These are phyloP conservation scores for Saccharomycopsis olivae DNA, from an alignment of 805 yeast species.

Conservation along the genomic window DNA sequence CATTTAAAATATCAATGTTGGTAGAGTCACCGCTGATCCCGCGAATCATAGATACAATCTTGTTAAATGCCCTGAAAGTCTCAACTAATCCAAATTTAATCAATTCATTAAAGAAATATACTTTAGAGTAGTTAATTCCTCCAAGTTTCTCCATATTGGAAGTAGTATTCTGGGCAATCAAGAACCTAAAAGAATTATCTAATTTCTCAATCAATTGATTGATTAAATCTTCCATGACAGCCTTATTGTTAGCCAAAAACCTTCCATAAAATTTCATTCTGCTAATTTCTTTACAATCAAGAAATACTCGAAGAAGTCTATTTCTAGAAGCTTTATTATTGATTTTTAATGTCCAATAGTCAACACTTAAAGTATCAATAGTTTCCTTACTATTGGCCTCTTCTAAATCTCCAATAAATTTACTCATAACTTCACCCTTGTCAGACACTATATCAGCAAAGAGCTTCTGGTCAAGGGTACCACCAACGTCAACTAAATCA, in stretches of 20 bases:
- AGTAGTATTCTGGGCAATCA: constrained; percentile 35
- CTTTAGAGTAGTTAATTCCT: constrained; percentile 39
- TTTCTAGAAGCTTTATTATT: constrained; percentile 66
- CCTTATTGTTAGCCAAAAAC: constrained; percentile 53
- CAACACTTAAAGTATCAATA: constrained; percentile 36
- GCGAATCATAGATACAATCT: constrained; percentile 49
- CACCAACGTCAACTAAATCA: constrained; percentile 30
- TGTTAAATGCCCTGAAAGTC: constrained; percentile 60
- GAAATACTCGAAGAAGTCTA: constrained; percentile 46
- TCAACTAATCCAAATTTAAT: constrained; percentile 70
- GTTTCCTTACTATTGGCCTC: constrained; percentile 35
- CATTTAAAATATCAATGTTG: constrained; percentile 57
- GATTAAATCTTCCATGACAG: constrained; percentile 37
- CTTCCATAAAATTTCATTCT: constrained; percentile 46
- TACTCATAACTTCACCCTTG: constrained; percentile 25
- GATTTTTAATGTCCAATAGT: constrained; percentile 39
- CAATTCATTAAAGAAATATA: constrained; percentile 62
- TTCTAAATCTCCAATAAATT: constrained; percentile 34
- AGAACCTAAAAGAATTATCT: constrained; percentile 52
- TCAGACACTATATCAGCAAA: constrained; percentile 1
- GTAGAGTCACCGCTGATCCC: constrained; percentile 38
- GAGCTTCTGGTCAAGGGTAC: neutral
- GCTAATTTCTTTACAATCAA: constrained; percentile 36
- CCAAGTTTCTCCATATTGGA: constrained; percentile 16
- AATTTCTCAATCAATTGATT: constrained; percentile 42